These are phyloP conservation scores for Candida chauliodis DNA, from an alignment of 805 yeast genomes.

Conservation along the genomic window DNA sequence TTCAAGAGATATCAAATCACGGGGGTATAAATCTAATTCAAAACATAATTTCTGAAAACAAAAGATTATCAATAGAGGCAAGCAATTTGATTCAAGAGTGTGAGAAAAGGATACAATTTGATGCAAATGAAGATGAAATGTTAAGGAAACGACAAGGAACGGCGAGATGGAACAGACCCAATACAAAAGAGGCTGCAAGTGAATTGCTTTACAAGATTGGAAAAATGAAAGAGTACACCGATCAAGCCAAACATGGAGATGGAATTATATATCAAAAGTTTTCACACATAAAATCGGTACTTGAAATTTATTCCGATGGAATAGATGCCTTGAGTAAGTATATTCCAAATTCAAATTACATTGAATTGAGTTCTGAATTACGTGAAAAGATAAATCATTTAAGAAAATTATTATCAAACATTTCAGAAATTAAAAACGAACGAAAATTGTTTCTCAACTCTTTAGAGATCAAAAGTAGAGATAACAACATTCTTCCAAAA, in stretches of 20 bases:
- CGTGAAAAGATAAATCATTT: slow-evolving; percentile 30
- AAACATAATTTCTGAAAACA: slow-evolving; percentile 44
- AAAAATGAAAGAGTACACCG: slow-evolving; percentile 46
- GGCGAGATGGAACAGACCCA: slow-evolving; percentile 48
- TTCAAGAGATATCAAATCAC: slow-evolving; percentile 46
- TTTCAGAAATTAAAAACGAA: slow-evolving; percentile 27
- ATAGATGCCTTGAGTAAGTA: slow-evolving; percentile 25
- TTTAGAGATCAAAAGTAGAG: slow-evolving; percentile 43
- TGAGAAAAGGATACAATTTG: slow-evolving; percentile 43
- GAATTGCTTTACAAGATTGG: slow-evolving; percentile 37
- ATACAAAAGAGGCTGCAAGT: slow-evolving; percentile 44
- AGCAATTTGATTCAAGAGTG: slow-evolving; percentile 43
- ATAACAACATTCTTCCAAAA: slow-evolving; percentile 49
- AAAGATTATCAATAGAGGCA: slow-evolving; percentile 38
- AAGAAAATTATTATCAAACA: slow-evolving; percentile 29
- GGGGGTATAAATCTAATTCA: slow-evolving; percentile 52
- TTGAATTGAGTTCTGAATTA: slow-evolving; percentile 29
- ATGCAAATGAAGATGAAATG: slow-evolving; percentile 52
- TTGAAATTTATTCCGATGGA: slow-evolving; percentile 45
- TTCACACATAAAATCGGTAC: slow-evolving; percentile 41
- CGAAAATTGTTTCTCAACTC: slow-evolving; percentile 40
- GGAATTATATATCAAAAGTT: slow-evolving; percentile 45
- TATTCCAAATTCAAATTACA: slow-evolving; percentile 40
- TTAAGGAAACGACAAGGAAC: slow-evolving; percentile 52
- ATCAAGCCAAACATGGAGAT: slow-evolving; percentile 64